Percentiles rank a stretch among this genome's conserved stretches.
Conservation (phyloP, 2,329 filamentous ascomycete genomes). For the Cladophialophora bantiana region DNA sequence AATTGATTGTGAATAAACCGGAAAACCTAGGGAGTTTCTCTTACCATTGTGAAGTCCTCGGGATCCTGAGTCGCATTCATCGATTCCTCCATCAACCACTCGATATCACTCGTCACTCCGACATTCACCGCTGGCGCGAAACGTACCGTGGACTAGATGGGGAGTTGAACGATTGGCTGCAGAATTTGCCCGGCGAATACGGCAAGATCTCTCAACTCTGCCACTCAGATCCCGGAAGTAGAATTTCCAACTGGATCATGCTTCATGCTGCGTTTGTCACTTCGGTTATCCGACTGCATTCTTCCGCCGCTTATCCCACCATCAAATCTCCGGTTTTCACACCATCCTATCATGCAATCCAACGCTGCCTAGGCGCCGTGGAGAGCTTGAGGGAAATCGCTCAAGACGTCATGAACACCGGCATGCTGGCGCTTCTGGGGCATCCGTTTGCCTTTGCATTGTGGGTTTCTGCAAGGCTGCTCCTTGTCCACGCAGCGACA, state of each 20-base stretch:
- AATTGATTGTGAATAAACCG: slow-evolving; percentile 59
- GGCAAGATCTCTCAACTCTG: slow-evolving; percentile 83
- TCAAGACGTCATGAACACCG: slow-evolving; percentile 77
- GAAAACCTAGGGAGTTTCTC: slow-evolving; percentile 88
- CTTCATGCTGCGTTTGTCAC: slow-evolving; percentile 90
- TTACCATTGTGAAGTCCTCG: slow-evolving; percentile 90
- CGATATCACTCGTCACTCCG: slow-evolving; percentile 80
- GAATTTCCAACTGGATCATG: slow-evolving; percentile 76
- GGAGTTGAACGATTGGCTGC: slow-evolving; percentile 81
- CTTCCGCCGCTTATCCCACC: slow-evolving; percentile 89
- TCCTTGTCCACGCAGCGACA: slow-evolving; percentile 84
- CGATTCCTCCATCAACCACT: slow-evolving; percentile 87
- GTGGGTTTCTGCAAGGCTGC: slow-evolving; percentile 79
- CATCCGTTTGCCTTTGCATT: slow-evolving; percentile 90
- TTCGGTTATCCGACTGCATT: slow-evolving; percentile 88
- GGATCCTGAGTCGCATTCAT: slow-evolving; percentile 86
- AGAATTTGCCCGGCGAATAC: slow-evolving; percentile 80
- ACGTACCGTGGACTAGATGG: slow-evolving; percentile 85
- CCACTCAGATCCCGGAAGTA: slow-evolving; percentile 58
- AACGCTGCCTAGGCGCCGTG: slow-evolving; percentile 82
- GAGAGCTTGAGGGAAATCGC: slow-evolving; percentile 81
- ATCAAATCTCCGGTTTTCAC: slow-evolving; percentile 89
- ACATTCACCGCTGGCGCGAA: slow-evolving; percentile 88
- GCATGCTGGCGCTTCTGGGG: slow-evolving; percentile 78
- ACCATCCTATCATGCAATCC: slow-evolving; percentile 80